These are phyloP conservation scores for Mycena vulgaris DNA, from an alignment of 768 basidiomycete genomes.

Conservation along the genomic window DNA sequence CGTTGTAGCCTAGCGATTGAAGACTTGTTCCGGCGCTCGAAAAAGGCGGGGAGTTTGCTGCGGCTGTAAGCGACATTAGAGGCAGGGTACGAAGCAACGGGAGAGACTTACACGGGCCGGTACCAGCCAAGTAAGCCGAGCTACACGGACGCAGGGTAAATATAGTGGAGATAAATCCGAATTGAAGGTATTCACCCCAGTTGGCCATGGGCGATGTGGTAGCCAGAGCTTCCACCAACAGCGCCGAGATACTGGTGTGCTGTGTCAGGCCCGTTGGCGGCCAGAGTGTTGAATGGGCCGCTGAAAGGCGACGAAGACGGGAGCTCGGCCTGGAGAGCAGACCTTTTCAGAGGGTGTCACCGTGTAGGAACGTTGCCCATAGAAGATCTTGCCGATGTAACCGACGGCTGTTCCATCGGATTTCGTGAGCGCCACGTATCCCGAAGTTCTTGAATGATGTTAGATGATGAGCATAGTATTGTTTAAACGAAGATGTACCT, in stretches of 20 bases:
- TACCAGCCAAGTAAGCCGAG: conserved; percentile 20
- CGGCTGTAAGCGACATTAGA: background rate
- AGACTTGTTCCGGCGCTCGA: conserved; percentile 22
- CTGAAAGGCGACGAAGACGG: conserved; percentile 15
- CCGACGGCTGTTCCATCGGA: background rate
- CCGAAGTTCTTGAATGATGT: conserved; percentile 2
- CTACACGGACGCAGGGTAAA: conserved; percentile 11
- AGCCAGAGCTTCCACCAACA: conserved; percentile 14
- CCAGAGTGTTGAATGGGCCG: conserved; percentile 7
- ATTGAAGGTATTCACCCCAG: background rate
- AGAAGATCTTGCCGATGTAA: conserved; percentile 19
- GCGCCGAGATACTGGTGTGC: conserved; percentile 22
- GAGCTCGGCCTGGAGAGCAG: conserved; percentile 6
- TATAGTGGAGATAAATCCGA: background rate
- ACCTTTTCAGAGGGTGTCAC: background rate
- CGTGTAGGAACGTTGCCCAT: conserved; percentile 20
- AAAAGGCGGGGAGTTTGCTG: conserved; percentile 24
- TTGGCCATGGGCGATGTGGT: conserved; percentile 3
- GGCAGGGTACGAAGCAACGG: background rate
- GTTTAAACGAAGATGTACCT: background rate
- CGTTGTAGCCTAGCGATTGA: conserved; percentile 13
- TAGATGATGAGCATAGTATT: background rate
- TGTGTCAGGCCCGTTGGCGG: conserved; percentile 6
- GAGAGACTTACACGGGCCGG: conserved; percentile 1
- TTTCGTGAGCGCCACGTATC: conserved; percentile 3